A percentile compares a stretch with the other conserved stretches of the same genome.
phyloP scores from a whole-genome alignment of 2,329 filamentous ascomycete genomes.

The Diplodia seriata region DNA sequence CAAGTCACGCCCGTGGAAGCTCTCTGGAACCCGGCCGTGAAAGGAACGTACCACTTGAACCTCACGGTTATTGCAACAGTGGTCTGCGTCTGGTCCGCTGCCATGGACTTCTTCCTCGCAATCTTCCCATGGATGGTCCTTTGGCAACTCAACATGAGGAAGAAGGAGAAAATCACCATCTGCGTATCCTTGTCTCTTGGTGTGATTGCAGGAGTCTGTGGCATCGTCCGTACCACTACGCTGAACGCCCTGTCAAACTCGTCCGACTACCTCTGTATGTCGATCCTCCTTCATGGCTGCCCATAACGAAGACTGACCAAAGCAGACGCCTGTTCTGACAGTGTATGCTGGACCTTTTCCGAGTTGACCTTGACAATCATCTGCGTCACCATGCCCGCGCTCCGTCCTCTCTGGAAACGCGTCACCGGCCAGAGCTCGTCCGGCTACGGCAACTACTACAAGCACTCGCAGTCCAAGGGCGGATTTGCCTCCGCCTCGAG shows the following conservation, averaged over 20 bases:
- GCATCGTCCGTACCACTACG: constrained; percentile 40
- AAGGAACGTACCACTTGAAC: neutral
- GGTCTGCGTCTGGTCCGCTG: constrained; percentile 5
- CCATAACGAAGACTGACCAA: constrained; percentile 22
- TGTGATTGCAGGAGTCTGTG: constrained; percentile 35
- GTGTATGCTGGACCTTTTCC: constrained; percentile 41
- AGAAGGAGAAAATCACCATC: constrained; percentile 43
- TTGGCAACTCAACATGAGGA: constrained; percentile 41
- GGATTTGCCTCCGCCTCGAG: constrained; percentile 5
- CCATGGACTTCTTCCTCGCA: constrained; percentile 42
- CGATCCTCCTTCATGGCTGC: constrained; percentile 31
- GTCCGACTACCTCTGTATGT: constrained; percentile 36
- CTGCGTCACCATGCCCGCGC: constrained; percentile 40
- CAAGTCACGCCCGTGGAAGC: constrained; percentile 13
- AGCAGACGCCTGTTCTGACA: constrained; percentile 30
- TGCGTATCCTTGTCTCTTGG: constrained; percentile 43
- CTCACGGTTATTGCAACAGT: constrained; percentile 11
- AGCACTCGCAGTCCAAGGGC: constrained; percentile 19
- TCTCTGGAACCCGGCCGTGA: constrained; percentile 14
- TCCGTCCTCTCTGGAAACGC: constrained; percentile 39
- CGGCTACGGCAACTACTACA: constrained; percentile 26
- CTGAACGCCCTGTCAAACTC: constrained; percentile 37
- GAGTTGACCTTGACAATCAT: constrained; percentile 43
- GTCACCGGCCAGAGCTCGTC: constrained; percentile 18
- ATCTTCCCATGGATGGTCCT: constrained; percentile 40